These are phyloP conservation scores for Lachnellula suecica DNA, from an alignment of 2,329 filamentous ascomycete species.

Conservation along the genomic window DNA sequence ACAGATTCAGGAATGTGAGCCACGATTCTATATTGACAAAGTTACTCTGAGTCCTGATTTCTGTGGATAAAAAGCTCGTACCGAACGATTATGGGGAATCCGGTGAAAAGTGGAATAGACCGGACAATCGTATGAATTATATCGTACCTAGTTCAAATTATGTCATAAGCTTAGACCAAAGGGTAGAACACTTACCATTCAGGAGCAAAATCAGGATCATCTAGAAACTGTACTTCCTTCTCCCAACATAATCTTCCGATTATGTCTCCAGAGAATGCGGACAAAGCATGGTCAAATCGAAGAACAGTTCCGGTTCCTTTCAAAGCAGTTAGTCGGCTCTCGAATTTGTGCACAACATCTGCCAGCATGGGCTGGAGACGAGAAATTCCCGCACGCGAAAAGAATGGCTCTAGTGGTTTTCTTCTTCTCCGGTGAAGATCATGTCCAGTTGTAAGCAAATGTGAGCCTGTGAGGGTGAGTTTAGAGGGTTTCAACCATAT, in stretches of 20 bases:
- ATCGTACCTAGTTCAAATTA: constrained; percentile 1
- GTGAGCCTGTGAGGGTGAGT: neutral
- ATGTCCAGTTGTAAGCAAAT: constrained; percentile 8
- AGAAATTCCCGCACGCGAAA: constrained; percentile 10
- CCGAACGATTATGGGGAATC: constrained; percentile 7
- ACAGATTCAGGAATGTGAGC: neutral
- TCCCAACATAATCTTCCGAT: constrained; percentile 1
- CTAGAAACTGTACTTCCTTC: neutral
- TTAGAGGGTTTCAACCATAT: no score
- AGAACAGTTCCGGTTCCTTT: constrained; percentile 2
- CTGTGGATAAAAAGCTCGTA: no score
- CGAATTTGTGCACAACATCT: neutral
- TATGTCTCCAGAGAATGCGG: constrained; percentile 5
- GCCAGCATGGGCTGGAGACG: neutral
- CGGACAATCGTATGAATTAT: constrained; percentile 22
- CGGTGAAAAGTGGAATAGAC: constrained; percentile 21
- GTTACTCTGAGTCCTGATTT: no score
- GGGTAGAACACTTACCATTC: neutral
- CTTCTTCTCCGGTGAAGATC: constrained; percentile 14
- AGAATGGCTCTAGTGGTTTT: constrained; percentile 14
- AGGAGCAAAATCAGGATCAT: constrained; percentile 1
- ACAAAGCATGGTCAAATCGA: constrained; percentile 8
- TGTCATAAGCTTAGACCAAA: no score
- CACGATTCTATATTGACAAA: constrained; percentile 1
- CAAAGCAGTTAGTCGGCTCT: constrained; percentile 1